A percentile compares a stretch with the other conserved stretches of the same genome.
phyloP scores from a whole-genome alignment of 2,329 filamentous ascomycete species.

The Aspergillus novofumigatus region DNA sequence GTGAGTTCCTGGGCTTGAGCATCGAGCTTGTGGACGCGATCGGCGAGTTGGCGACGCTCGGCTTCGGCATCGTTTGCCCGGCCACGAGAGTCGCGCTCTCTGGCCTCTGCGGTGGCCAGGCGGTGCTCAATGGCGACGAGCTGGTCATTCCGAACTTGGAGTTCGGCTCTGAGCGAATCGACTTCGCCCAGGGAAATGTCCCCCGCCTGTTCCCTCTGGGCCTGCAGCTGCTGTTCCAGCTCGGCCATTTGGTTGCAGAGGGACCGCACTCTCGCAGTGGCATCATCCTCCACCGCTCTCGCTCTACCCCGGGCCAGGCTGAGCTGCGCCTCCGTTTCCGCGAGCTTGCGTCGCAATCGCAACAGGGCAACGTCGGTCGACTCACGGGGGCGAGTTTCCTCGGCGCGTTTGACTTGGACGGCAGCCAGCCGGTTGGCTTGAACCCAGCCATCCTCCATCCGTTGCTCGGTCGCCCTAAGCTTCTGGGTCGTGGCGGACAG shows the following conservation, averaged over 20 bases:
- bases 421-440: neutral
- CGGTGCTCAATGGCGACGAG: conserved; percentile 1
- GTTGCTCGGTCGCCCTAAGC: conserved; percentile 4
- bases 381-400: neutral
- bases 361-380: neutral
- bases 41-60: conserved; percentile 1
- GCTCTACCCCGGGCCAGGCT: neutral
- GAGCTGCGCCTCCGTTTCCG: conserved; percentile 1
- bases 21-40: neutral
- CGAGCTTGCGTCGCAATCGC: conserved; percentile 6
- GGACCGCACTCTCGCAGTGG: neutral
- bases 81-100: neutral
- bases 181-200: conserved; percentile 1
- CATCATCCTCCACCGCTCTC: conserved; percentile 1
- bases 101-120: conserved; percentile 4
- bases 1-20: conserved; percentile 1
- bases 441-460: conserved; percentile 3
- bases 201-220: neutral
- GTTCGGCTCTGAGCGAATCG: conserved; percentile 7
- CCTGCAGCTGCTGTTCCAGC: conserved; percentile 9
- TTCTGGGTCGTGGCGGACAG: conserved; percentile 4
- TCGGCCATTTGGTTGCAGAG: conserved; percentile 3
- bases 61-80: neutral
- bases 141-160: conserved; percentile 2
- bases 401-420: neutral